Base-by-base conservation (phyloP, 345 rosid species). In the Boechera divaricarpa region DNA sequence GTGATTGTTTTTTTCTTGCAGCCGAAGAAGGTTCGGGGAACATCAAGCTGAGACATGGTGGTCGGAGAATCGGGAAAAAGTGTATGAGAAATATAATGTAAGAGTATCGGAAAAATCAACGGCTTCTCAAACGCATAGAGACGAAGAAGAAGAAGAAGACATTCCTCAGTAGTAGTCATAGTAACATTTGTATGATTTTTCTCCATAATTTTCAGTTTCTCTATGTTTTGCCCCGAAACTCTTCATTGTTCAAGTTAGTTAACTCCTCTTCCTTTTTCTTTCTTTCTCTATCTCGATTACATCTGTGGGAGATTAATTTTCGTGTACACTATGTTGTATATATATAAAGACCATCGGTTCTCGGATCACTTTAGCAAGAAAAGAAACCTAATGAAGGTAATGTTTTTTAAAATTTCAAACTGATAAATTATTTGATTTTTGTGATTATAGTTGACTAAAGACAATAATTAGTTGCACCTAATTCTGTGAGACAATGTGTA, bases 31-130 rank as follows among this genome's bases (percentile, higher is more conserved):
- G 82, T 95, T 92, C 16, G 92, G 91, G 4, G 99, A 95, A 84
- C 96, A 95, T 53, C 96, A 95, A 82, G 99, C 98, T 1, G 96
- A 92, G 84, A 86, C 90, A 2, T 95, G 99, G 98, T 95, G 99
- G 99, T 93, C 96, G 45, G 98, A 95, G 82, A 95, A 93, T 70
- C 90, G 98, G 0, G 96, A 90, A 39, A 90, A 79, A 82, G 97
- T 95, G 69, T 90, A 91, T 41, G 94, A 91, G 77, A 84, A 77
- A 73, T 93, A 93, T 80, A 91, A 95, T 44, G 93, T 92, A 24
- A 87, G 91, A 9, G 96, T 85, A 36, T 75, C 91, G 2, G 98
- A 95, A 10, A 92, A 84, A 75, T 76, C 89, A 70, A 84, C 94
- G 21, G 72, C 74, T 72, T 73, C 82, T 62, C 89, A 87, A 81